phyloP scores from a whole-genome alignment of 345 rosid genomes.

The Gossypium rotundifolium region DNA sequence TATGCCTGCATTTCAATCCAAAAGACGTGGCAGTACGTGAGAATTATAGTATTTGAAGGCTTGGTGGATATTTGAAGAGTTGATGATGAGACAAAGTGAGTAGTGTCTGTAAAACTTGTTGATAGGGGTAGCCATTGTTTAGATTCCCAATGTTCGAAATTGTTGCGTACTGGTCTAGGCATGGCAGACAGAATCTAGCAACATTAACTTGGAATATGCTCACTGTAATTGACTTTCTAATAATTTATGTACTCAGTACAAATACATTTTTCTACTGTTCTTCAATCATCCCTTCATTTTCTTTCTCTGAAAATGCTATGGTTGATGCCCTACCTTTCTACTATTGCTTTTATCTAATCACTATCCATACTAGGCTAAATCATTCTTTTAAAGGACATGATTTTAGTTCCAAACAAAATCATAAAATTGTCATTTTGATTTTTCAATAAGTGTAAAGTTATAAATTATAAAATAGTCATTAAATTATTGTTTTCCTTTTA shows the following conservation, averaged over 20 bases:
- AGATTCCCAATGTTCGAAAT: neutral
- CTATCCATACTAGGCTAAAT: too few relatives aligned
- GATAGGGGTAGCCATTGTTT: neutral
- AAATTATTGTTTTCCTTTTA: too few relatives aligned
- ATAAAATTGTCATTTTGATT: too few relatives aligned
- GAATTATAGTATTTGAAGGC: neutral
- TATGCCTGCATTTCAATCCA: too few relatives aligned
- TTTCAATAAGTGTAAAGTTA: too few relatives aligned
- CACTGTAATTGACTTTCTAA: conserved; percentile 14
- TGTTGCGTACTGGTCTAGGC: conserved; percentile 15
- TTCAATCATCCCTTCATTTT: neutral
- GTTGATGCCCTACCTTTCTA: too few relatives aligned
- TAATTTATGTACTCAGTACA: neutral
- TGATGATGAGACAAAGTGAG: neutral
- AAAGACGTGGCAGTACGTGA: too few relatives aligned
- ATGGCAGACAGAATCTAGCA: conserved; percentile 45
- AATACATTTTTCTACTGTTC: neutral
- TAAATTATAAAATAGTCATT: too few relatives aligned
- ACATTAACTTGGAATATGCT: conserved; percentile 1
- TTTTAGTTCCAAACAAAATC: too few relatives aligned
- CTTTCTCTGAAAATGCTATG: neutral
- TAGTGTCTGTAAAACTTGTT: neutral
- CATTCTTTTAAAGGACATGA: too few relatives aligned
- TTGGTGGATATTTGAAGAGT: neutral
- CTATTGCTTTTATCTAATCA: too few relatives aligned